Base-by-base conservation (phyloP, 2,329 filamentous ascomycete genomes). In the Aureobasidium vineae region DNA sequence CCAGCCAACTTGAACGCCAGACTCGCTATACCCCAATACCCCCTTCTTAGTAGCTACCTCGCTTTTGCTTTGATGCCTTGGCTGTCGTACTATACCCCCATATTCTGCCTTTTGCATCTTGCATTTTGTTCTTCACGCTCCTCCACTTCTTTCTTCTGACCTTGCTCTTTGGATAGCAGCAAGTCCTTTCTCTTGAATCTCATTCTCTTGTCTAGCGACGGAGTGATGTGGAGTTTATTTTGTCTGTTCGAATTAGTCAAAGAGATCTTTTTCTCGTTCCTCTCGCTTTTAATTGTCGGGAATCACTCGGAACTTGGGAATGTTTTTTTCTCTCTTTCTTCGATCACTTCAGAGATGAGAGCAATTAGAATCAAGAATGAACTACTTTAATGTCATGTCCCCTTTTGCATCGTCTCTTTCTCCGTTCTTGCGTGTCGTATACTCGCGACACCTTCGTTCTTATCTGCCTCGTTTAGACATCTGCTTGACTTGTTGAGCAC, bases 1-100 rank as follows among this genome's bases (percentile, higher is more conserved):
- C 28, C 53, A 56, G 56, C 56, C 56, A 59, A 45, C 56, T 59
- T 56, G 56, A 59, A 59, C 38, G 40, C 38, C 56, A 59, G 56
- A 59, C 28, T 59, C 56, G 56, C 21, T 61, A 61, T 61, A 61
- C 57, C 57, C 57, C 57, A 28, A 52, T 23, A 26, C 21, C 41
- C 21, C 56, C 33, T 59, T 33, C 56, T 15, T 19, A 21, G 40
- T 45, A 59, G 56, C 56, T 43, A 45, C 52, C 33, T 54, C 43
- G 57, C 57, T 38, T 36, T 61, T 59, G 54, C 54, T 38, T 61
- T 23, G n/a, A 61, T 38, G 28, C 41, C 41, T 49, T 61, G 57
- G 57, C 57, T 49, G 57, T 28, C 45, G 57, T 61, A 61, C 57
- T 36, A 47, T 61, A 61, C 43, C 41, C 57, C 41, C 57, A 40